phyloP scores from a whole-genome alignment of 2,329 filamentous ascomycete species.

The Cladosporium velox region DNA sequence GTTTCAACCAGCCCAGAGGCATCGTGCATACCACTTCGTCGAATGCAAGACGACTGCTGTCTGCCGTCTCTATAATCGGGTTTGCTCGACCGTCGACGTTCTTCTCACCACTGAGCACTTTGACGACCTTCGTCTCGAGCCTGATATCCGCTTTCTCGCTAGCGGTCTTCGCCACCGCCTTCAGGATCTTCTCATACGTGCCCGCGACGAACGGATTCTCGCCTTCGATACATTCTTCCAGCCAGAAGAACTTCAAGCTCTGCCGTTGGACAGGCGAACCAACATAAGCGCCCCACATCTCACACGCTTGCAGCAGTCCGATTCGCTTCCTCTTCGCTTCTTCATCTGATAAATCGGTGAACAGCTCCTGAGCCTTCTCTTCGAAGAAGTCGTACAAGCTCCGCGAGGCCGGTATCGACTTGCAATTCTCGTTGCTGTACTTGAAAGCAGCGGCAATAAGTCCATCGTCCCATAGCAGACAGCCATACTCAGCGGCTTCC shows the following conservation, averaged over 20 bases:
- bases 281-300: constrained; percentile 71
- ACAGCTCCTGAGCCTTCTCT: constrained; percentile 50
- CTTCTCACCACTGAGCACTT: constrained; percentile 38
- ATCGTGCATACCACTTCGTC: constrained; percentile 69
- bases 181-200: constrained; percentile 62
- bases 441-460: constrained; percentile 69
- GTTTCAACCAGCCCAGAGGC: constrained; percentile 69
- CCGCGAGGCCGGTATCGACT: constrained; percentile 52
- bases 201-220: constrained; percentile 65
- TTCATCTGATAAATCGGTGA: constrained; percentile 38
- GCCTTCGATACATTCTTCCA: constrained; percentile 76
- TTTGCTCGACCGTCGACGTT: constrained; percentile 22
- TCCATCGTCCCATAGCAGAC: constrained; percentile 61
- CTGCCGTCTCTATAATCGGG: constrained; percentile 55
- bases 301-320: constrained; percentile 56
- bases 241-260: constrained; percentile 74
- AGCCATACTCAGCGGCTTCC: constrained; percentile 44
- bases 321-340: constrained; percentile 49
- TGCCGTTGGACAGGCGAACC: constrained; percentile 65
- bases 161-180: constrained; percentile 60
- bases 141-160: constrained; percentile 57
- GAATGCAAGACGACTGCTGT: constrained; percentile 54
- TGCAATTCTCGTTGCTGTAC: constrained; percentile 60
- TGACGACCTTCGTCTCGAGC: constrained; percentile 50
- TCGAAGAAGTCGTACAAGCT: constrained; percentile 62